Base-by-base conservation (phyloP, 208 protist genomes). In the Acanthamoeba sp. region DNA sequence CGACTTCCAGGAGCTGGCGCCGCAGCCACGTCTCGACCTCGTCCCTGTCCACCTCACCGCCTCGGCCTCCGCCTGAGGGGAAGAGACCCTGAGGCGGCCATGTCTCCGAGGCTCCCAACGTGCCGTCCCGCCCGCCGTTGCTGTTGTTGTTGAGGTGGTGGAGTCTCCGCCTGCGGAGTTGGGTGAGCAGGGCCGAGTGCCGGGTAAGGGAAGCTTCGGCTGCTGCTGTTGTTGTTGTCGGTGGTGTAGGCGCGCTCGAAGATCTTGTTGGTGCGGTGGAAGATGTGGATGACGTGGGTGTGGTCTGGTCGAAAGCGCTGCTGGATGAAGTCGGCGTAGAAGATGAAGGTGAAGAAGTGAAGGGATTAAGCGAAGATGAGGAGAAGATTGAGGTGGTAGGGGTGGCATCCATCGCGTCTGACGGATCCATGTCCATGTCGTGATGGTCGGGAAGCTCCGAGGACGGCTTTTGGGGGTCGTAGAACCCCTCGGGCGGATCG, bases 51-150 rank as follows among this genome's bases (percentile, higher is more conserved):
- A 36, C 62, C 29, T 3, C 29, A 12, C 36, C 0, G 66, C 66
- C 14, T 27, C 36, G 66, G 29, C 62, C n/a, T 27, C 62, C 62
- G 24, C 62, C 62, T 4, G 62, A 69, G n/a, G 71, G 71, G 36
- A 82, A 82, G 34, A 82, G 71, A 10, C 62, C 62, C 71, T 82
- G 71, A 2, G 71, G 71, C 71, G 71, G 71, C 71, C 71, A 82
- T 20, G 71, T 82, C 71, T 50, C 71, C 62, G 62, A 69, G 9
- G 62, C 62, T 7, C 62, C 62, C n/a, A 69, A 29, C 1, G 62
- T 69, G 62, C 20, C 36, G 71, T 48, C 71, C 16, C 71, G 38
- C 9, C 71, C 71, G 36, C 71, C 71, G 18, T 14, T 69, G 62
- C 0, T 29, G 29, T 10, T 20, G 62, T 36, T 69, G 62, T 69